Conservation (phyloP, 1,284 basidiomycete genomes). For the Ustilago lituana region DNA sequence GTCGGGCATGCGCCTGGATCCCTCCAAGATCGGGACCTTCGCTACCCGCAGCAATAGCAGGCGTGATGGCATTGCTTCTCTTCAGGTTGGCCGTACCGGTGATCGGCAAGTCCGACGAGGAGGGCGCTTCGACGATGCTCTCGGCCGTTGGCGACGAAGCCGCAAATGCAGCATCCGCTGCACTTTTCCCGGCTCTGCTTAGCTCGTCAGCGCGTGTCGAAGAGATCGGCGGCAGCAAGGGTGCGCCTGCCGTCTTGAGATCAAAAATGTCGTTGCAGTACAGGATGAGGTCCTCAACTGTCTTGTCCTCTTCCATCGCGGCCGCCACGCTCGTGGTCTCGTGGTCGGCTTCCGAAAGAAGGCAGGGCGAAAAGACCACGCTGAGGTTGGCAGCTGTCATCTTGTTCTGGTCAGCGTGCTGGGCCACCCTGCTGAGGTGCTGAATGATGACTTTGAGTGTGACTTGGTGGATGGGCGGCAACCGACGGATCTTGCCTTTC, state of each 20-base stretch:
- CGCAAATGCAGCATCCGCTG: conserved; percentile 38
- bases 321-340: conserved; percentile 60
- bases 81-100: conserved; percentile 30
- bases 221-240: conserved; percentile 41
- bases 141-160: conserved; percentile 17
- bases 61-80: conserved; percentile 48
- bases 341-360: conserved; percentile 59
- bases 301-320: conserved; percentile 63
- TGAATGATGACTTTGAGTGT: conserved; percentile 87
- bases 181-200: conserved; percentile 23
- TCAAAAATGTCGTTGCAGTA: conserved; percentile 59
- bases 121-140: conserved; percentile 14
- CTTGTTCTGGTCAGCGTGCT: conserved; percentile 81
- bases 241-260: conserved; percentile 51
- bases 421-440: conserved; percentile 82
- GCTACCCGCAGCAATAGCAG: conserved; percentile 13
- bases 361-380: conserved; percentile 64
- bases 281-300: conserved; percentile 61
- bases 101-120: conserved; percentile 32
- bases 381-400: conserved; percentile 80
- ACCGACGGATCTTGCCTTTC: conserved; percentile 61
- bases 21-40: conserved; percentile 1
- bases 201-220: conserved; percentile 19
- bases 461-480: conserved; percentile 84
- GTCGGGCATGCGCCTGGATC: conserved; percentile 2